phyloP scores from a whole-genome alignment of 2,329 filamentous ascomycete genomes.

The Chrysoporthe austroafricana region DNA sequence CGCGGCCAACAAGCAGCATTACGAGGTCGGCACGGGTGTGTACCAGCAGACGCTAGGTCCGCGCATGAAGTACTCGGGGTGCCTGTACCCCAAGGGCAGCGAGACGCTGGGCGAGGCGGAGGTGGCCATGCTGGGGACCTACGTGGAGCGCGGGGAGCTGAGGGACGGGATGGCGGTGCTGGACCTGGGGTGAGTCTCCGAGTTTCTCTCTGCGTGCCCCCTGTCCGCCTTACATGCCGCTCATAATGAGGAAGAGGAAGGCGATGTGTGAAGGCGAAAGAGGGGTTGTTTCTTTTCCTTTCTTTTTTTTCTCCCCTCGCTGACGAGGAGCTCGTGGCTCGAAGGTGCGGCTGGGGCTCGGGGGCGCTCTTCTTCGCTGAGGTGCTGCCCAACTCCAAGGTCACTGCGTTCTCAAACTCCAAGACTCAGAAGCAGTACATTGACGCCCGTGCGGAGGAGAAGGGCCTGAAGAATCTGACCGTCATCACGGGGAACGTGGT shows the following conservation, averaged over 20 bases:
- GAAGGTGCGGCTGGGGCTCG: slow-evolving; percentile 71
- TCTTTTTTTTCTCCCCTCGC: not conserved
- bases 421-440: slow-evolving; percentile 70
- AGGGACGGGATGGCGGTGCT: slow-evolving; percentile 64
- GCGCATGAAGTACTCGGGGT: slow-evolving; percentile 74
- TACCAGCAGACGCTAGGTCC: slow-evolving; percentile 65
- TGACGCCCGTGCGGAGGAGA: slow-evolving; percentile 58
- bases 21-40: slow-evolving; percentile 71
- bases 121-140: slow-evolving; percentile 66
- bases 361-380: slow-evolving; percentile 68
- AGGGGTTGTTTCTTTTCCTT: not conserved
- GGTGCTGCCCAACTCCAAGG: slow-evolving; percentile 60
- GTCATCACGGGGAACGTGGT: slow-evolving; percentile 71
- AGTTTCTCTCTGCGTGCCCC: not conserved
- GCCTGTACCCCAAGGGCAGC: slow-evolving; percentile 64
- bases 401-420: slow-evolving; percentile 73
- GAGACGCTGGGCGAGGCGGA: slow-evolving; percentile 70
- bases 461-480: slow-evolving; percentile 61
- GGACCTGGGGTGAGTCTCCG: slow-evolving; percentile 58
- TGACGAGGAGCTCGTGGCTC: not conserved
- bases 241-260: too few species aligned
- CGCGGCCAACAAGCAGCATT: slow-evolving; percentile 70
- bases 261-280: not conserved
- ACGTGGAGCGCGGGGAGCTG: slow-evolving; percentile 63
- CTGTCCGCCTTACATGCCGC: slow-evolving; percentile 7